Evolutionary conservation across 495 filamentous ascomycete species (phyloP).

Genomic region (Tetracladium setigerum): DNA sequence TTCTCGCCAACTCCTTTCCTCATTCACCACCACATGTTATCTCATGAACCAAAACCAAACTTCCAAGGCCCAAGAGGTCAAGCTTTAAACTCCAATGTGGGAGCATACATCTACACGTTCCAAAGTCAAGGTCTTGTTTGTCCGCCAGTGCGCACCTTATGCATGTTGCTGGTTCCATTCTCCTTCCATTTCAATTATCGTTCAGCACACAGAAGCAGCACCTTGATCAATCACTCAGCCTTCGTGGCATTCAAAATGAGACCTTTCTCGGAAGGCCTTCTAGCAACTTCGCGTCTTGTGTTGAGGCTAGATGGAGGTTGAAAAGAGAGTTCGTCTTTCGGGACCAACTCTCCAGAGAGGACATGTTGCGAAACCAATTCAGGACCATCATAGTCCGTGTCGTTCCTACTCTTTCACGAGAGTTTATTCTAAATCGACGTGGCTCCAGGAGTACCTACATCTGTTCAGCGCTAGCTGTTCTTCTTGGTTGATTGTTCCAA

Average conservation of each 20-base stretch:
- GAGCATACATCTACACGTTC: too few relatives aligned
- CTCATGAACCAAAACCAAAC: too few relatives aligned
- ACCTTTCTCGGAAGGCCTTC: constrained; percentile 38
- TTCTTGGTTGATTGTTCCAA: background rate
- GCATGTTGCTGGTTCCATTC: too few relatives aligned
- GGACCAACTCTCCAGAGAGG: constrained; percentile 17
- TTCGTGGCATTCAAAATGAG: constrained; percentile 29
- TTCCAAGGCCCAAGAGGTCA: too few relatives aligned
- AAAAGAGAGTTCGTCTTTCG: constrained; percentile 25
- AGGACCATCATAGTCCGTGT: constrained; percentile 49
- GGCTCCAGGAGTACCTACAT: constrained; percentile 50
- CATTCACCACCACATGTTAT: too few relatives aligned
- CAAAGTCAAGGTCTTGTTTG: too few relatives aligned
- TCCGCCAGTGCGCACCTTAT: too few relatives aligned
- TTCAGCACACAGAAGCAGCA: constrained; percentile 23
- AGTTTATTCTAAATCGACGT: constrained; percentile 32
- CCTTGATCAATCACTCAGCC: constrained; percentile 33
- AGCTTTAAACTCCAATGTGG: too few relatives aligned
- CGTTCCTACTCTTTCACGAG: constrained; percentile 28
- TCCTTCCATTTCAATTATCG: too few relatives aligned
- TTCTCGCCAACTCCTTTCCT: too few relatives aligned
- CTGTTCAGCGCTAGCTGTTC: background rate
- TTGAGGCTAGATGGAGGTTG: constrained; percentile 37
- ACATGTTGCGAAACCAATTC: constrained; percentile 36
- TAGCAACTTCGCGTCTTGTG: constrained; percentile 40